These are phyloP conservation scores for Triticum turgidum DNA, from an alignment of 176 grass and related monocot species.

Conservation along the genomic window DNA sequence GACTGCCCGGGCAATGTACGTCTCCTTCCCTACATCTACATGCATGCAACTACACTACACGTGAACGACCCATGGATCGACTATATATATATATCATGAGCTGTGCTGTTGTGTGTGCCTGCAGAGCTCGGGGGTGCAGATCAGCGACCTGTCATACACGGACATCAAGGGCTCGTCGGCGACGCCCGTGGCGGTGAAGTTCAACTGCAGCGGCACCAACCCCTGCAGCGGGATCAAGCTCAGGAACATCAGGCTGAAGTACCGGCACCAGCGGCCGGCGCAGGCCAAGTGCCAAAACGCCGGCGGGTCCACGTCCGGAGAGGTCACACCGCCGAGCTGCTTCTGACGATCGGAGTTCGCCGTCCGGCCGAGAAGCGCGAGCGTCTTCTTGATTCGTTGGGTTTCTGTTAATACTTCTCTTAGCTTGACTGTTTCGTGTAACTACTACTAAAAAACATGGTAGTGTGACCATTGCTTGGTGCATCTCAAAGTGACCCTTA, in stretches of 20 bases:
- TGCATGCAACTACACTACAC: too few species aligned
- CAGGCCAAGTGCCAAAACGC: constrained; percentile 55
- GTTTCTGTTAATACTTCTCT: not conserved
- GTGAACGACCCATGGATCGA: too few species aligned
- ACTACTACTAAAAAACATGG: too few species aligned
- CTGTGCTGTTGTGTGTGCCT: not conserved
- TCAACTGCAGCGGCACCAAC: constrained; percentile 62
- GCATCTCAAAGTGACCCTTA: too few species aligned
- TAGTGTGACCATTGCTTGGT: too few species aligned
- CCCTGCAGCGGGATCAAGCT: constrained; percentile 51
- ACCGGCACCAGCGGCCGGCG: constrained; percentile 19
- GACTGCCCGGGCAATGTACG: constrained; percentile 50
- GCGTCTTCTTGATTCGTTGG: not conserved
- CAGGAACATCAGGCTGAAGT: constrained; percentile 44
- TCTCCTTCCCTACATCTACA: too few species aligned
- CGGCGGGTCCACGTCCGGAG: constrained; percentile 27
- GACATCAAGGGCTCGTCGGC: constrained; percentile 49
- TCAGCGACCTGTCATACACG: constrained; percentile 44
- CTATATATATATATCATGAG: too few species aligned
- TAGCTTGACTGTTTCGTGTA: too few species aligned
- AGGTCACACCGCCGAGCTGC: constrained; percentile 54
- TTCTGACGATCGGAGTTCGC: not conserved
- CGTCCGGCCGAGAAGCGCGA: not conserved
- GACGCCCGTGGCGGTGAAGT: constrained; percentile 46
- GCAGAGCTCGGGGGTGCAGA: constrained; percentile 58